Percentiles rank a stretch among this genome's conserved stretches.
Conservation (phyloP, 1,284 basidiomycete genomes). For the Ganoderma leucocontextum region DNA sequence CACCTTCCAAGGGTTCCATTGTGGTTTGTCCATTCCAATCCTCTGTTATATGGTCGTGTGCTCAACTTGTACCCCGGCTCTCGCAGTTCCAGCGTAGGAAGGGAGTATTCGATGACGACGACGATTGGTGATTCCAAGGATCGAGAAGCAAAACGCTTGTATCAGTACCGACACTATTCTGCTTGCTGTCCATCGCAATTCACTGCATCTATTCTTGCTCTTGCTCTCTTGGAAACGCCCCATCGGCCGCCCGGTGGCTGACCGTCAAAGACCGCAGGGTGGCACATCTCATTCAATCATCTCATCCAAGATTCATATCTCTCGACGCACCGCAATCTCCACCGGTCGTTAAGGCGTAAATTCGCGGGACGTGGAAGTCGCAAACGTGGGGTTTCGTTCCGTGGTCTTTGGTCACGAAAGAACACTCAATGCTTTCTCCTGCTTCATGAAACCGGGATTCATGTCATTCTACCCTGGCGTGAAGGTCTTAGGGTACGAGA, state of each 20-base stretch:
- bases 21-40: slow-evolving; percentile 57
- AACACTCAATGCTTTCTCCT: background rate
- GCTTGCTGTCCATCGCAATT: background rate
- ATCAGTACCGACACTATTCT: slow-evolving; percentile 5
- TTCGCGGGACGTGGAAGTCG: background rate
- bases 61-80: background rate
- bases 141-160: background rate
- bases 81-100: slow-evolving; percentile 75
- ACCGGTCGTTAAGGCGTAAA: background rate
- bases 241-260: background rate
- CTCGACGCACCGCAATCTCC: background rate
- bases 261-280: slow-evolving; percentile 1
- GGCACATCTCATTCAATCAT: background rate
- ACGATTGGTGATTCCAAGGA: slow-evolving; percentile 57
- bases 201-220: background rate
- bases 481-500: background rate
- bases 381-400: background rate
- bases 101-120: slow-evolving; percentile 75
- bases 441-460: background rate
- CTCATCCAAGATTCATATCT: background rate
- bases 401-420: background rate
- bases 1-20: slow-evolving; percentile 69
- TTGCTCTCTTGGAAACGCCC: background rate
- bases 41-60: background rate
- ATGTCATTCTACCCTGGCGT: background rate